Base-by-base conservation (phyloP, 2,329 filamentous ascomycete species). In the Scedosporium dehoogii region DNA sequence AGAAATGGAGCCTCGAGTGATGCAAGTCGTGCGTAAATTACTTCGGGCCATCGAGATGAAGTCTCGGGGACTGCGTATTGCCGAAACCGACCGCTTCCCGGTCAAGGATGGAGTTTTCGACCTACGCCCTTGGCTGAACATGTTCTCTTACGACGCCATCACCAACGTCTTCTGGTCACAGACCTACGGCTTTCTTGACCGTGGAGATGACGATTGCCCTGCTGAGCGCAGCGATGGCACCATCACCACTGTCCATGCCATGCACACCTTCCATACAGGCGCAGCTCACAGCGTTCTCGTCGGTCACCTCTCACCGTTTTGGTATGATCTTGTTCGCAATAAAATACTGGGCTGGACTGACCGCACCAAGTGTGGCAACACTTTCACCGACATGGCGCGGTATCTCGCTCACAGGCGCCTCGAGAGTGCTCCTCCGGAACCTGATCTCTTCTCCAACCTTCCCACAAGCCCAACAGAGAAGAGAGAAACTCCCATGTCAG, bases 141-240 rank as follows among this genome's bases (percentile, higher is more conserved):
- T 60, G 62, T 63, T 63, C 10, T 63, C 62, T 9, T 63, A 63
- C 62, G 62, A 63, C n/a, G 57, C 62, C n/a, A 63, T 63, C 14
- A 63, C 62, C 6, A 29, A 25, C 27, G 59, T 63, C 10, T 63
- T 63, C 58, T 63, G 42, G 57, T 46, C 62, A 12, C 46, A 33
- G 10, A 21, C 56, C 3, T 63, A 63, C 48, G 57, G 62, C 3
- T 63, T 60, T 29, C 62, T 63, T 14, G 58, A 55, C 25, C 51
- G 48, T 25, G 62, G 57, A 12, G 60, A 60, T 46, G 62, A 60
- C 23, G 4, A 60, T 16, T 63, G 57, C 14, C 44, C 42, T 18
- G 46, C 62, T 33, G 23, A 38, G 48, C 21, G 9, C 29, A 25
- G 7, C 6, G 14, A 10, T 4, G 61, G 56, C 6, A 27, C 25